Percentiles rank a stretch among this genome's conserved stretches.
Evolutionary conservation across 441 rosid species (phyloP).

Genomic region (Sinapis alba): DNA sequence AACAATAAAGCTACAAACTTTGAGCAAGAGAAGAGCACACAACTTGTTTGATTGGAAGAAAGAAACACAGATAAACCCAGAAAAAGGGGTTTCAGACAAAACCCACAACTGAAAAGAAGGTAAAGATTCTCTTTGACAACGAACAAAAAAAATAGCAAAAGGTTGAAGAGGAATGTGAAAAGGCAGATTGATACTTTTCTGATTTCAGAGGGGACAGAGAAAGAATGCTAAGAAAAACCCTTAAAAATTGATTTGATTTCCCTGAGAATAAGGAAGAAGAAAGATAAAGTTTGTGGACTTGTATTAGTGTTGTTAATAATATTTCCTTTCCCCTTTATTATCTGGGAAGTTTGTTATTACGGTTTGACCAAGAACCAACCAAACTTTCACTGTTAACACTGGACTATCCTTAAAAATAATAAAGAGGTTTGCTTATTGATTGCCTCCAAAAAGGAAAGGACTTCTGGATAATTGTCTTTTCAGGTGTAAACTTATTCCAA

Average conservation of each 20-base stretch:
- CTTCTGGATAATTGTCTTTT: constrained; percentile 18
- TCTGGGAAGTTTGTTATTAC: neutral
- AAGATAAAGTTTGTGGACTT: constrained; percentile 27
- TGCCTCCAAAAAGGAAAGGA: constrained; percentile 3
- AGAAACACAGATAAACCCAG: constrained; percentile 6
- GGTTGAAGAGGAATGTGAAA: constrained; percentile 32
- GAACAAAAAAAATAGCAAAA: constrained; percentile 16
- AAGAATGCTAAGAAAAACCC: neutral
- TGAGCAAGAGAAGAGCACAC: neutral
- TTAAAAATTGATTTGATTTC: constrained; percentile 5
- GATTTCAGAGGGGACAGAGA: constrained; percentile 23
- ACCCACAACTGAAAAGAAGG: neutral
- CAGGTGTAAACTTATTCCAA: neutral
- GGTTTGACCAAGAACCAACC: constrained; percentile 23
- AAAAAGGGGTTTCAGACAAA: constrained; percentile 7
- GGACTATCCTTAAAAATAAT: neutral
- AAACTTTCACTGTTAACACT: neutral
- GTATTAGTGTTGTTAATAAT: constrained; percentile 20
- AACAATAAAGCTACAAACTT: constrained; percentile 22
- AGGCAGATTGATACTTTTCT: constrained; percentile 35
- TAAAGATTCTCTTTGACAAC: constrained; percentile 13
- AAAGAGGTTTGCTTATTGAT: neutral
- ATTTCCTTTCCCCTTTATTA: neutral
- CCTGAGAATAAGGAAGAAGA: constrained; percentile 31
- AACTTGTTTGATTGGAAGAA: neutral